Base-by-base conservation (phyloP, 495 filamentous ascomycete genomes). In the Poronia punctata region DNA sequence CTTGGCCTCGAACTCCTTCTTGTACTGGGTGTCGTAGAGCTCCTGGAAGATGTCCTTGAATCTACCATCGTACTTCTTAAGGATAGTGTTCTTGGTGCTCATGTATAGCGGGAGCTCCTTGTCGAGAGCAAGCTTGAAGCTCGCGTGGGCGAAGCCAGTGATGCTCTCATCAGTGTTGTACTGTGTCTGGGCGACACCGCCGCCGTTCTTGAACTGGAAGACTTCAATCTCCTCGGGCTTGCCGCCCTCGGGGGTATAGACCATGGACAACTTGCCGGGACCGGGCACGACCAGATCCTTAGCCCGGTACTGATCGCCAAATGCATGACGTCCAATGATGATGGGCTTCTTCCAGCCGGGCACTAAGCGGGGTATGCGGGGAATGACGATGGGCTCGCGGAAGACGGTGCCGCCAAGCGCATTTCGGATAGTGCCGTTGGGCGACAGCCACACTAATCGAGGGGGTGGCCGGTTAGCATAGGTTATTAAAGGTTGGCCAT, bases 21-120 rank as follows among this genome's bases (percentile, higher is more conserved):
- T 79, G 74, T 97, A 98, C 54, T 81, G 70, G 24, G 71, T 76
- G 50, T 97, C 86, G 66, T 86, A 98, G 48, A 97, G 78, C 56
- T 93, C 84, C 77, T 98, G 84, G 80, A 98, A 98, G 69, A 98
- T 92, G 51, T 98, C 92, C 80, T 95, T 96, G 77, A 98, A 98
- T 49, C 83, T 76, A 21, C 92, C 92, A 58, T 98, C 92, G 67
- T 98, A 98, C 62, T 86, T 86, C 82, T 98, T 98, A 50, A 98
- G 68, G 56, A 98, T 98, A 45, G 92, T 98, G 71, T 97, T 96
- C 81, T 98, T 98, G 62, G 92, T 98, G 76, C 84, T 92, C 88
- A 97, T 88, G 68, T 97, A 98, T 52, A 98, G 69, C 12, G 92
- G 92, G 29, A 95, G 66, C 43, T 67, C 69, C 77, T 95, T 93